Evolutionary conservation across 257 asterid species (phyloP), one percentile per base, ranked within the genome.

Genomic region (Nicotiana tomentosiformis): DNA sequence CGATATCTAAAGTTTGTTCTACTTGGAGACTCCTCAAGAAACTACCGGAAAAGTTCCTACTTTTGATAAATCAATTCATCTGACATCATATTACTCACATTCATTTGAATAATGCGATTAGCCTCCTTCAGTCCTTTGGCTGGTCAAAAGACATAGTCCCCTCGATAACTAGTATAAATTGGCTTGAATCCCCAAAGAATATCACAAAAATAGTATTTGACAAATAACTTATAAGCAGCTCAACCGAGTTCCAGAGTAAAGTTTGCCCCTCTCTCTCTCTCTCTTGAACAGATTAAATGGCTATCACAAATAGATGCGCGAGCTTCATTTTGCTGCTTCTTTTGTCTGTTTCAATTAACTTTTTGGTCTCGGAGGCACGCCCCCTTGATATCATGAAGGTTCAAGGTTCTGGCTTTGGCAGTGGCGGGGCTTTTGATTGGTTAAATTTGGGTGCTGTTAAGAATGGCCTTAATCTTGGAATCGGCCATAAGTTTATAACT

Each of bases 11-110:
- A 77, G 72, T 7, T 29, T 33, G 82, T 84, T 35, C 20, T 86
- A 82, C 85, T 83, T 82, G 67, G 82, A 79, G 89, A 87, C 89
- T 84, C 83, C 65, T 76, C 18, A 29, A 69, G 90, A 89, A 87
- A 43, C 85, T 23, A 79, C 84, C 83, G 68, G 80, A 89, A 66
- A 87, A 74, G 58, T 89, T 89, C 91, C 85, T 57, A 10, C 12
- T 10, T 70, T 72, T 46, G 69, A 84, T 51, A 39, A 70, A 39
- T 39, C 35, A 39, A 10, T 39, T 5, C 18, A 39, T 69, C 32
- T 78, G 10, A 18, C 51, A 17, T 77, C 72, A n/a, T 55, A 69
- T 37, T 55, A 23, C 66, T 84, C 82, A 88, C 83, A 80, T 84
- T 65, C 84, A 18, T 85, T 87, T 87, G 90, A 89, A 87, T 84